Base-by-base conservation (phyloP, 2,329 filamentous ascomycete species). In the Trichoderma lentiforme region DNA sequence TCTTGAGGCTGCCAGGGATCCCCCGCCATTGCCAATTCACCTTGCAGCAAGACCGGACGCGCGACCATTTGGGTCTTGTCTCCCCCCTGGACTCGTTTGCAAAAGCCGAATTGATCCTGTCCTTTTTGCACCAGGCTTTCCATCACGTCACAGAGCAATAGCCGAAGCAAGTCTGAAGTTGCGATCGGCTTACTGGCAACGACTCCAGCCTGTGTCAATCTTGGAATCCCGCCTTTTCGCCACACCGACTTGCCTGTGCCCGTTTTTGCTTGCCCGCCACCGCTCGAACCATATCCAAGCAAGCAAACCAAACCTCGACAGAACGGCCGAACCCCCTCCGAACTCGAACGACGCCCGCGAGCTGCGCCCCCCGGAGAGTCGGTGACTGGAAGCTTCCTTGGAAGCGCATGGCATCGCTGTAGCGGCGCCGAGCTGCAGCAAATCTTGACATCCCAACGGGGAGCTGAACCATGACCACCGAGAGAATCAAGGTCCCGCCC, bases 381-480 rank as follows among this genome's bases (percentile, higher is more conserved):
- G 66, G 66, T 53, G 57, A 34, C 66, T 70, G 66, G 66, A 39
- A 62, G 39, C 53, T 58, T 47, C 47, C 36, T 36, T 21, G 66
- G 57, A 75, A 72, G 74, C 78, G 73, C 66, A 78, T 79, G 75
- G 76, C 74, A 72, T 61, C 70, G 61, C 66, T 73, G 47, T 74
- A 74, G 70, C 71, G 47, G 70, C 61, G 61, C 62, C 70, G 62
- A 70, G 73, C 73, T 72, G 71, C 69, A 72, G 68, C 72, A 71
- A 53, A 56, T 64, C 12, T 39, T 62, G 51, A 26, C 6, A 18
- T 68, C 47, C 26, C 57, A 32, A 30, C 36, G 64, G 18, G 32
- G 26, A 34, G 71, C 60, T n/a, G 69, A 71, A 74, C 61, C 69
- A 81, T 81, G 80, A 80, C 75, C 72, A 75, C 74, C 71, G 76